Evolutionary conservation across 2,329 filamentous ascomycete species (phyloP).

Genomic region (Aureobasidium sp.): DNA sequence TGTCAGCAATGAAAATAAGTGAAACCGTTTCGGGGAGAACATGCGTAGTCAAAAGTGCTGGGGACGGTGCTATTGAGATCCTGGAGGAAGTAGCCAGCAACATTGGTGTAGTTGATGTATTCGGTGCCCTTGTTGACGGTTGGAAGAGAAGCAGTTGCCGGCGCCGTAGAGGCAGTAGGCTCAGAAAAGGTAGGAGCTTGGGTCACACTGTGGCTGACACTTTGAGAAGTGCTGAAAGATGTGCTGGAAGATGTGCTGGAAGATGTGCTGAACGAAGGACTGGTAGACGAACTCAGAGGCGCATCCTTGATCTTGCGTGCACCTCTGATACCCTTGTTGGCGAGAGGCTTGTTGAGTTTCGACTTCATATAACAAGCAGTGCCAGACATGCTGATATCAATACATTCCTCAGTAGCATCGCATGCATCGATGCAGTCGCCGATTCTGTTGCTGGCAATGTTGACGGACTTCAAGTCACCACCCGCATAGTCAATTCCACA

Average conservation of each 20-base stretch:
- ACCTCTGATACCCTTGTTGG: constrained; percentile 1
- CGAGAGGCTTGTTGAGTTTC: background rate
- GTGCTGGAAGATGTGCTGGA: background rate
- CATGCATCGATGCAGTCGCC: constrained; percentile 14
- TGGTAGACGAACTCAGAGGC: background rate
- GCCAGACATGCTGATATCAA: constrained; percentile 14
- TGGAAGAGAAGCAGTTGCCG: constrained; percentile 13
- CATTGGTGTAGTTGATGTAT: constrained; percentile 52
- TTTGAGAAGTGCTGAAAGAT: background rate
- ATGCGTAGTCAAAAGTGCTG: constrained; percentile 55
- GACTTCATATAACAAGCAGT: constrained; percentile 16
- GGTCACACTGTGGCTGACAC: background rate
- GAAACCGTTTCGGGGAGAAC: background rate
- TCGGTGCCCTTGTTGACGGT: constrained; percentile 15
- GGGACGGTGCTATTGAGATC: constrained; percentile 51
- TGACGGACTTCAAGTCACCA: constrained; percentile 12
- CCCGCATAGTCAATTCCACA: constrained; percentile 14
- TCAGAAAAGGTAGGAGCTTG: constrained; percentile 13
- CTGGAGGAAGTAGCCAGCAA: constrained; percentile 57
- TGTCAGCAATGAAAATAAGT: background rate
- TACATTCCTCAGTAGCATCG: constrained; percentile 12
- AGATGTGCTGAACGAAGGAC: background rate
- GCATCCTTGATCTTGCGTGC: constrained; percentile 9
- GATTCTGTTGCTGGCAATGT: constrained; percentile 11
- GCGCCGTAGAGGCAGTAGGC: constrained; percentile 15